Conservation (phyloP, 179 eudicot species). For the Silene coronaria region DNA sequence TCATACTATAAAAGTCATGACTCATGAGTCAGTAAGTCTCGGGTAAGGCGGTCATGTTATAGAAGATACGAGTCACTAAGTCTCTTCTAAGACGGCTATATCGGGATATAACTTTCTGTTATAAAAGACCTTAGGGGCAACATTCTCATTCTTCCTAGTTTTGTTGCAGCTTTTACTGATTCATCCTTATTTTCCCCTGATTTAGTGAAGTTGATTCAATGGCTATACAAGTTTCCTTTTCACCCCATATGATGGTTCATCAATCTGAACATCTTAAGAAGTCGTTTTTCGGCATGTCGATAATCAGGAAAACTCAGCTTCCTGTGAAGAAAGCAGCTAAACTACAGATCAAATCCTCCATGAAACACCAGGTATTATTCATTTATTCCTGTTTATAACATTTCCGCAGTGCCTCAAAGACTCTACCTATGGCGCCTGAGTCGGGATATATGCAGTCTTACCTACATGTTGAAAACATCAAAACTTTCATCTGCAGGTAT, state of each 20-base stretch:
- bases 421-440: background rate
- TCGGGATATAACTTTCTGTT: background rate
- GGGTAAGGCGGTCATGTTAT: no score
- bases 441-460: no score
- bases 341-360: slow-evolving; percentile 40
- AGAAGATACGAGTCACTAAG: no score
- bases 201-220: slow-evolving; percentile 22
- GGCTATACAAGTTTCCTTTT: slow-evolving; percentile 35
- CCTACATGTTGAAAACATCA: no score
- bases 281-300: slow-evolving; percentile 22
- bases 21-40: no score
- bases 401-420: background rate
- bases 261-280: slow-evolving; percentile 26
- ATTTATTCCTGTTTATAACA: background rate
- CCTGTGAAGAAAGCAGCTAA: slow-evolving; percentile 29
- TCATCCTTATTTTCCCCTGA: background rate
- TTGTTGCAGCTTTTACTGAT: background rate
- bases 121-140: slow-evolving; percentile 17
- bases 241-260: slow-evolving; percentile 25
- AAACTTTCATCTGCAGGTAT: slow-evolving; percentile 41
- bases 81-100: background rate
- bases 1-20: no score
- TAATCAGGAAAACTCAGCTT: slow-evolving; percentile 27
- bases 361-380: slow-evolving; percentile 43
- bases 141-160: slow-evolving; percentile 14